These are phyloP conservation scores for Brassica incana DNA, from an alignment of 345 rosid species.

Conservation along the genomic window DNA sequence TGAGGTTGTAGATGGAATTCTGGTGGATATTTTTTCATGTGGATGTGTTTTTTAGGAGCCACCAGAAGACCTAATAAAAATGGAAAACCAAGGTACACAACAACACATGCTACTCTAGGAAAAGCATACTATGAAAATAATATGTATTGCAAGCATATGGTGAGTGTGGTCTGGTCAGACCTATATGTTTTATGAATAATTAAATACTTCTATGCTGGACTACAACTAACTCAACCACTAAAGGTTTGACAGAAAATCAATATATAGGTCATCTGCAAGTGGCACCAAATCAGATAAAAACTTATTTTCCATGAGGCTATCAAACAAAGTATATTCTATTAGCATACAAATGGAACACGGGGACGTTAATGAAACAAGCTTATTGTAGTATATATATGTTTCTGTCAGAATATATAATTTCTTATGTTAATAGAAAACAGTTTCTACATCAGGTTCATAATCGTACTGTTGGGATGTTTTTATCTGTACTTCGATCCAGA, in stretches of 20 bases:
- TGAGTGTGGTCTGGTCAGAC: conserved; percentile 4
- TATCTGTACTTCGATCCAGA: not conserved
- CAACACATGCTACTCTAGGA: not conserved
- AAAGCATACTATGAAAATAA: not conserved
- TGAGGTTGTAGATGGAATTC: conserved; percentile 12
- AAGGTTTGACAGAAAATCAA: conserved; percentile 1
- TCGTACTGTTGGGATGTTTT: not conserved
- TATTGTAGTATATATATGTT: not conserved
- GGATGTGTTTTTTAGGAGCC: conserved; percentile 1
- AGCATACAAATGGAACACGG: not conserved
- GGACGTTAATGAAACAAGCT: not conserved
- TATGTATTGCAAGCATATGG: not conserved
- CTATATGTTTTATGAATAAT: not conserved
- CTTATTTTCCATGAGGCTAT: conserved; percentile 13
- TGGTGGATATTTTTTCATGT: not conserved
- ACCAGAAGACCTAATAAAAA: conserved; percentile 13
- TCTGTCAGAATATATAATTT: not conserved
- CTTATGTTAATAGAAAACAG: not conserved
- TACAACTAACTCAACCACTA: not conserved
- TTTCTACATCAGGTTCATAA: conserved; percentile 8
- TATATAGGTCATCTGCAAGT: not conserved
- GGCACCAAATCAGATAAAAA: conserved; percentile 13
- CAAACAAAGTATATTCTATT: conserved; percentile 9
- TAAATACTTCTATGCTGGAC: not conserved
- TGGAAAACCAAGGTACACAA: conserved; percentile 12